phyloP scores from a whole-genome alignment of 1,284 basidiomycete species.

The Ustilago trichophora region DNA sequence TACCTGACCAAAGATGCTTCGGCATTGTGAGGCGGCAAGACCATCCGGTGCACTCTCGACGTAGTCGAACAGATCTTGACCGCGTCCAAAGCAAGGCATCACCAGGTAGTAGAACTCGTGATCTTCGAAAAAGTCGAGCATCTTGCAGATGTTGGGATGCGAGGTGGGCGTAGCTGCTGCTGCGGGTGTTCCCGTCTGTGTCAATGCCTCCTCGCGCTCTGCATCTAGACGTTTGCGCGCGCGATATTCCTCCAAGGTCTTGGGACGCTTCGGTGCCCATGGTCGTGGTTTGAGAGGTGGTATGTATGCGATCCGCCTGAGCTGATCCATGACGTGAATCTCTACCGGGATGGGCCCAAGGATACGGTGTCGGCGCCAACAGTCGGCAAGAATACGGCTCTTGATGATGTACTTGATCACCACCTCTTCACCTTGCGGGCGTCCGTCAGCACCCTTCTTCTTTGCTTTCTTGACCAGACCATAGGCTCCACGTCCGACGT shows the following conservation, averaged over 20 bases:
- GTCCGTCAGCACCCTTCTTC: conserved; percentile 78
- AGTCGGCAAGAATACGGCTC: conserved; percentile 95
- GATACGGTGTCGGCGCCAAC: conserved; percentile 93
- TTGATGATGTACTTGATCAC: conserved; percentile 99
- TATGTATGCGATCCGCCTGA: conserved; percentile 76
- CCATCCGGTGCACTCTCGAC: conserved; percentile 90
- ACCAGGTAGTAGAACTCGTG: conserved; percentile 92
- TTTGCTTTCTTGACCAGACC: conserved; percentile 91
- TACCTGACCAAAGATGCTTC: conserved; percentile 90
- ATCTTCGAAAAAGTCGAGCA: conserved; percentile 98
- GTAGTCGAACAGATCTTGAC: conserved; percentile 88
- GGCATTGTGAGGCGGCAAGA: conserved; percentile 77
- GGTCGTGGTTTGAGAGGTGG: conserved; percentile 43
- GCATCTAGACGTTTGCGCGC: conserved; percentile 20
- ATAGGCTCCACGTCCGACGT: conserved; percentile 85
- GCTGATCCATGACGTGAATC: conserved; percentile 89
- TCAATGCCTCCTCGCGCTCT: conserved; percentile 8
- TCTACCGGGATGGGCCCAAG: conserved; percentile 98
- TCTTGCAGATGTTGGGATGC: conserved; percentile 89
- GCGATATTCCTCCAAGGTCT: conserved; percentile 39
- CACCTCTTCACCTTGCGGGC: conserved; percentile 70
- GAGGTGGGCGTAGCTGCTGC: conserved; percentile 13
- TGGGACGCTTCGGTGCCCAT: conserved; percentile 42
- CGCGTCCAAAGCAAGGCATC: conserved; percentile 70
- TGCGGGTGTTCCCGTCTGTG: background rate